These are phyloP conservation scores for Xylariomycetidae sp. DNA, from an alignment of 2,329 filamentous ascomycete species.

Conservation along the genomic window DNA sequence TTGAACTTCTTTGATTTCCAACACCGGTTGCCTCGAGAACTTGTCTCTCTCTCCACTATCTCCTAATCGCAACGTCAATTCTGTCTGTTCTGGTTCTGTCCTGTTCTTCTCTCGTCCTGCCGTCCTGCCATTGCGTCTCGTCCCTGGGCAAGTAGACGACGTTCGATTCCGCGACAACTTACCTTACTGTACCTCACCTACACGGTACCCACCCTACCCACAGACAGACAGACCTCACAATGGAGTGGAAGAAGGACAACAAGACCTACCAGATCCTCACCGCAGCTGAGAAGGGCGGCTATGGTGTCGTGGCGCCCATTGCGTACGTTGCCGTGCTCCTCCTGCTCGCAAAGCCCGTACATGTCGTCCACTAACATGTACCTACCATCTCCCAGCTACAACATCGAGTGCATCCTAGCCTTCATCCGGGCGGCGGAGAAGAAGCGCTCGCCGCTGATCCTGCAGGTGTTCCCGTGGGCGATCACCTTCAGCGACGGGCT, in stretches of 20 bases:
- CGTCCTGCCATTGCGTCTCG: no score
- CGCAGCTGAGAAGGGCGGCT: conserved; percentile 46
- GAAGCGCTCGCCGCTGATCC: conserved; percentile 56
- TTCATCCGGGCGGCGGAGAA: conserved; percentile 36
- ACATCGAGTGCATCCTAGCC: conserved; percentile 61
- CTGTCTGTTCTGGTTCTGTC: no score
- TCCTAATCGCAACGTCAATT: no score
- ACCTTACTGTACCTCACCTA: no score
- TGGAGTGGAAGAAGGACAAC: conserved; percentile 22
- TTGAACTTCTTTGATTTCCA: no score
- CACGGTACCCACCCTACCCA: no score
- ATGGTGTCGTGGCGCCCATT: conserved; percentile 48
- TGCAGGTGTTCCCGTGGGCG: conserved; percentile 56
- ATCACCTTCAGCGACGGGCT: conserved; percentile 53
- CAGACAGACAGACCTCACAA: no score
- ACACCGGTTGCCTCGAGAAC: no score
- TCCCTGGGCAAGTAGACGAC: no score
- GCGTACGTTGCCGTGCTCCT: conserved; percentile 34
- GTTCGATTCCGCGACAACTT: no score
- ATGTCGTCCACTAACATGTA: not conserved
- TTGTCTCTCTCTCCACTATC: no score
- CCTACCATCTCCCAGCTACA: conserved; percentile 40
- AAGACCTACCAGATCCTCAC: conserved; percentile 42
- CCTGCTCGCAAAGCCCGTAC: not conserved
- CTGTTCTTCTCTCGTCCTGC: no score